Evolutionary conservation across 768 basidiomycete genomes (phyloP).

Genomic region (Mycena vulgaris): DNA sequence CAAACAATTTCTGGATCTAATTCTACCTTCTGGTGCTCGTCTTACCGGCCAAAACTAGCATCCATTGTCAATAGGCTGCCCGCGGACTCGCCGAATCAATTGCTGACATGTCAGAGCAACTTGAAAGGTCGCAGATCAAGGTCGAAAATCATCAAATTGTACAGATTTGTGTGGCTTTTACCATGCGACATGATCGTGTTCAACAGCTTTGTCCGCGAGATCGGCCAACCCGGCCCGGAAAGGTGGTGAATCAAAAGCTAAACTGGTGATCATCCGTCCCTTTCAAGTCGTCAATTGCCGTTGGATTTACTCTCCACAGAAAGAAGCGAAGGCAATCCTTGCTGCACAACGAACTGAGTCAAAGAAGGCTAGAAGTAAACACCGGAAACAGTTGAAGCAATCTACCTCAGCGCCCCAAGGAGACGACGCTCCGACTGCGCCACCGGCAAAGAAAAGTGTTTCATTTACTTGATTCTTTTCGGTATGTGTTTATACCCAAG

Average conservation of each 20-base stretch:
- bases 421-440: too few relatives aligned
- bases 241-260: conserved; percentile 51
- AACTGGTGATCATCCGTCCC: too few relatives aligned
- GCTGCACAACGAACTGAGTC: conserved; percentile 26
- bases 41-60: not conserved
- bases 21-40: conserved; percentile 38
- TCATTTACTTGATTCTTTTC: too few relatives aligned
- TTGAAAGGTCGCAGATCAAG: conserved; percentile 57
- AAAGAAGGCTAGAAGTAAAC: conserved; percentile 36
- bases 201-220: conserved; percentile 39
- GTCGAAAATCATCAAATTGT: conserved; percentile 55
- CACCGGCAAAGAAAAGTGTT: too few relatives aligned
- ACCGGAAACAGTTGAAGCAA: too few relatives aligned
- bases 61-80: conserved; percentile 56
- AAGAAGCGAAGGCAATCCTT: conserved; percentile 32
- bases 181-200: conserved; percentile 35
- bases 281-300: not conserved
- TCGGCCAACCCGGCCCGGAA: conserved; percentile 45
- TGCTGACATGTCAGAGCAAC: conserved; percentile 59
- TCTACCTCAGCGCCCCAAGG: too few relatives aligned
- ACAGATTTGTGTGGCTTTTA: conserved; percentile 50
- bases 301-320: conserved; percentile 26
- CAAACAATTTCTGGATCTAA: conserved; percentile 58
- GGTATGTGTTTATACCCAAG: not conserved
- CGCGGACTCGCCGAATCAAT: conserved; percentile 63